Conservation (phyloP, 2,329 filamentous ascomycete species). For the Tolypocladium tundrense region DNA sequence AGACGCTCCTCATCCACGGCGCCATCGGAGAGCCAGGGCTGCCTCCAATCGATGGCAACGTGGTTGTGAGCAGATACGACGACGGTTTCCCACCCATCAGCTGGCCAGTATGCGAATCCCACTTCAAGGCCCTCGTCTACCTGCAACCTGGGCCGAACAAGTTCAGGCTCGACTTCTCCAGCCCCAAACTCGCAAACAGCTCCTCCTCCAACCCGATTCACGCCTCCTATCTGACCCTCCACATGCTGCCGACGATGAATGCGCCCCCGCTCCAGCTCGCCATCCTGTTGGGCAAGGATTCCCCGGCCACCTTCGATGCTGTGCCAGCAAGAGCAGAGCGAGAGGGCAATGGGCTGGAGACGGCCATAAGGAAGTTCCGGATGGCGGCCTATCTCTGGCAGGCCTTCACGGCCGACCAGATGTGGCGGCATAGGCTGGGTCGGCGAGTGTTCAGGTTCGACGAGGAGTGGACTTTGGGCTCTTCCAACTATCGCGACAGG, state of each 20-base stretch:
- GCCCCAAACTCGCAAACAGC: slow-evolving; percentile 66
- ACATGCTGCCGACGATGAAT: slow-evolving; percentile 72
- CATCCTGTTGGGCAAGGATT: slow-evolving; percentile 81
- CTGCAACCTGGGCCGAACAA: slow-evolving; percentile 86
- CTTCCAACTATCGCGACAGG: slow-evolving; percentile 65
- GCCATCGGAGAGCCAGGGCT: slow-evolving; percentile 64
- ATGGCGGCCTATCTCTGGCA: slow-evolving; percentile 98
- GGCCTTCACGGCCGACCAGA: slow-evolving; percentile 92
- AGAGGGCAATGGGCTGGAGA: slow-evolving; percentile 74
- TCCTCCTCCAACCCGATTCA: slow-evolving; percentile 60
- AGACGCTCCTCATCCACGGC: slow-evolving; percentile 72
- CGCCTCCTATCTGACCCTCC: slow-evolving; percentile 69
- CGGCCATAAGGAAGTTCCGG: slow-evolving; percentile 78
- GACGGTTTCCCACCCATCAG: slow-evolving; percentile 71
- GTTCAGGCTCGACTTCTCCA: slow-evolving; percentile 78
- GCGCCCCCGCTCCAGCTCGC: slow-evolving; percentile 81
- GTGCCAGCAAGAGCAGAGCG: slow-evolving; percentile 62
- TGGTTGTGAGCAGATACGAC: slow-evolving; percentile 74
- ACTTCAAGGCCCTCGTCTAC: slow-evolving; percentile 87
- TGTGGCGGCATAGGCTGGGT: slow-evolving; percentile 81
- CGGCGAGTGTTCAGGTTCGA: slow-evolving; percentile 83
- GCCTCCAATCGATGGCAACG: slow-evolving; percentile 62
- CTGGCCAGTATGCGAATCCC: slow-evolving; percentile 82
- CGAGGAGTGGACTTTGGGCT: slow-evolving; percentile 86
- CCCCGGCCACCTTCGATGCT: slow-evolving; percentile 74